Evolutionary conservation across 2,329 filamentous ascomycete species (phyloP).

Genomic region (Penicillium sp.): DNA sequence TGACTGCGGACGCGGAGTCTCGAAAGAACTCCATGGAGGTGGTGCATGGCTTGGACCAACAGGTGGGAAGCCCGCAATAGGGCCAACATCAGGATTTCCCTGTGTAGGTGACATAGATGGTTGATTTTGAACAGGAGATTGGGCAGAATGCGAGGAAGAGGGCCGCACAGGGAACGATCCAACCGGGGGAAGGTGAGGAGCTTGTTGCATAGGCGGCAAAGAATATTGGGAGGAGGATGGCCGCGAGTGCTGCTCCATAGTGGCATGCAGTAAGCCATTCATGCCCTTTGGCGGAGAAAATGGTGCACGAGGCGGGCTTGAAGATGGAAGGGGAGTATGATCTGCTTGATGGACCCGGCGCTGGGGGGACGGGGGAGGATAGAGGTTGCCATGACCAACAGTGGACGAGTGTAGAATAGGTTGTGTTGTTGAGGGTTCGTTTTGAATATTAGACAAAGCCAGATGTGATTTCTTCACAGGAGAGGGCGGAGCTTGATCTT

Average conservation of each 20-base stretch:
- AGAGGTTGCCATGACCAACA: constrained; percentile 13
- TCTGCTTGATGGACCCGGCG: constrained; percentile 27
- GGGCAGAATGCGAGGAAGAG: constrained; percentile 43
- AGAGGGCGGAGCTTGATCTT: constrained; percentile 17
- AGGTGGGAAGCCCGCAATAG: constrained; percentile 45
- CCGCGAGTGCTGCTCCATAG: constrained; percentile 25
- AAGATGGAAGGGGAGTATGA: constrained; percentile 18
- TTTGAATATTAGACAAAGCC: constrained; percentile 20
- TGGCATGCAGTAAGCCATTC: constrained; percentile 29
- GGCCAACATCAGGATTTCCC: constrained; percentile 49
- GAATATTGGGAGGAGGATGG: constrained; percentile 17
- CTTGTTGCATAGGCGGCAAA: constrained; percentile 28
- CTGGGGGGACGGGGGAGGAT: constrained; percentile 31
- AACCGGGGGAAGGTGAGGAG: constrained; percentile 32
- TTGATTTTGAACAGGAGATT: constrained; percentile 42
- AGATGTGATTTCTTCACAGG: constrained; percentile 27
- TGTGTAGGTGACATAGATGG: constrained; percentile 51
- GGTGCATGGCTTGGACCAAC: constrained; percentile 29
- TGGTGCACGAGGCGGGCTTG: constrained; percentile 30
- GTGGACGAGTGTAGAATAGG: constrained; percentile 13
- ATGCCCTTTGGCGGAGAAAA: constrained; percentile 35
- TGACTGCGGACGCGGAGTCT: constrained; percentile 31
- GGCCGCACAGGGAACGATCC: constrained; percentile 40
- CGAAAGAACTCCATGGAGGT: constrained; percentile 34
- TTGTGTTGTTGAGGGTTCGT: constrained; percentile 23